Base-by-base conservation (phyloP, 2,329 filamentous ascomycete genomes). In the Pseudocercospora ulei region DNA sequence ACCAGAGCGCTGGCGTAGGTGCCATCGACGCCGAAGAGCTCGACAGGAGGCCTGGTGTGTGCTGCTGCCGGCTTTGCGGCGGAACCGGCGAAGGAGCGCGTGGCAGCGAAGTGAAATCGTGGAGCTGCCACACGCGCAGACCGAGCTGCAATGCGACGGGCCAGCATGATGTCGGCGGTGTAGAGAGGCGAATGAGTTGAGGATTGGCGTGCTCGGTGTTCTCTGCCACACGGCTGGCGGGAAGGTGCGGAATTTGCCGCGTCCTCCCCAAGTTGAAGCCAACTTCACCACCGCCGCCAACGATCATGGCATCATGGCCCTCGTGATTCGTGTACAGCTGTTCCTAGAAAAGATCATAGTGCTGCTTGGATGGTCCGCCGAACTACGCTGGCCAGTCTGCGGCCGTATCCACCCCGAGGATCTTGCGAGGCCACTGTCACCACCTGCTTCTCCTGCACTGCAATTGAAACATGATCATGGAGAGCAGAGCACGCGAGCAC, bases 1-100 rank as follows among this genome's bases (percentile, higher is more conserved):
- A 98, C 90, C 79, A 98, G 75, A 71, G 90, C 90, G 70, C 81
- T 86, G 65, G 90, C 90, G 71, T 98, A 98, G 64, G 88, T 96
- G 67, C 90, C 90, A 68, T 96, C 90, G 62, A 98, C 71, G 57
- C 90, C 90, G 69, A 85, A 98, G 61, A 98, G 76, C 58, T 87
- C 76, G 62, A 95, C 73, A 55, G 90, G 90, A 58, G 88, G 78
- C 73, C 83, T 87, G 65, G 77, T 76, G 63, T 76, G 69, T 59
- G 72, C 64, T 55, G 76, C 64, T 59, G 75, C 70, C 48, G 64
- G 57, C 42, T 53, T 51, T 51, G 68, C 54, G 39, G 62, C 63
- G 58, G 75, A 66, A 47, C 73, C 68, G 60, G 85, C 85, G 68
- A 85, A 95, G 65, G 75, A 76, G 65, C 87, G 80, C 66, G 76